A percentile compares a stretch with the other conserved stretches of the same genome.
Conservation (phyloP, 108 stramenopile genomes). For the Pelagomonas calceolata region DNA sequence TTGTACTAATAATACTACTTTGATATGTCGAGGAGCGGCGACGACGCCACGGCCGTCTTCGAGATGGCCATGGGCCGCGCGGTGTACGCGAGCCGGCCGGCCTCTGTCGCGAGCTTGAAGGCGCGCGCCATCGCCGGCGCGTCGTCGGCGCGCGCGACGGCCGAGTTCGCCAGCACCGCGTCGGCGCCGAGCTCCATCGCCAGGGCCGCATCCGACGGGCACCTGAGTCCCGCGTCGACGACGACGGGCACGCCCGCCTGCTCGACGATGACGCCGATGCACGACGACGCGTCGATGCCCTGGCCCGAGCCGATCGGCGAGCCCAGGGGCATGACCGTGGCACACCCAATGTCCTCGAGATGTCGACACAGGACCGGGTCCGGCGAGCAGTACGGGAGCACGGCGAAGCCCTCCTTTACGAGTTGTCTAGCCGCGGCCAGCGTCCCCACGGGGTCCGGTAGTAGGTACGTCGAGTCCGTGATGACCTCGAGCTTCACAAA, state of each 20-base stretch:
- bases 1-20: no score
- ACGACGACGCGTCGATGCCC: not conserved
- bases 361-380: not conserved
- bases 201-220: not conserved
- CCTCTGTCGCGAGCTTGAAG: not conserved
- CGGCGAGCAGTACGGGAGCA: not conserved
- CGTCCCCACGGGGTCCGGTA: not conserved
- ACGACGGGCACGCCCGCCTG: not conserved
- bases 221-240: not conserved
- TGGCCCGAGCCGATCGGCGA: not conserved
- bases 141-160: not conserved
- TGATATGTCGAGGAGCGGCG: not conserved
- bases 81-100: not conserved
- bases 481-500: not conserved
- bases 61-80: not conserved
- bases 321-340: not conserved
- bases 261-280: not conserved
- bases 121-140: not conserved
- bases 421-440: not conserved
- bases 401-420: not conserved
- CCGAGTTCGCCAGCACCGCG: not conserved
- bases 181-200: not conserved
- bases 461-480: not conserved
- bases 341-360: not conserved
- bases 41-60: not conserved